Conservation (phyloP, 306 rosid genomes). For the Geum urbanum region DNA sequence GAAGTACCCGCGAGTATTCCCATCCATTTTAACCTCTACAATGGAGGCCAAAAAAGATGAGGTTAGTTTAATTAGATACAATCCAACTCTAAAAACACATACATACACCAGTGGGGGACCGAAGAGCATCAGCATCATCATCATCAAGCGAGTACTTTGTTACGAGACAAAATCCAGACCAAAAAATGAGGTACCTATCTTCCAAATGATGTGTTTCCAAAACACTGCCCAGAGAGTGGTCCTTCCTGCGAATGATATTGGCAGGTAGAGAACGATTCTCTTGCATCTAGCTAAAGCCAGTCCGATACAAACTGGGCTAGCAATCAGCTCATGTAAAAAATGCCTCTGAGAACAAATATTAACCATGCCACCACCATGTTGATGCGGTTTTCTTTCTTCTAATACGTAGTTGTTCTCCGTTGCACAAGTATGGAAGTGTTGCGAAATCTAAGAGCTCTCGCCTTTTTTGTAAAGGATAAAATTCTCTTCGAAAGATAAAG, state of each 20-base stretch:
- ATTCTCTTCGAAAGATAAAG: not conserved
- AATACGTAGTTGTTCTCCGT: no score
- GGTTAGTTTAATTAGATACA: not conserved
- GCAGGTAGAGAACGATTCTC: constrained; percentile 5
- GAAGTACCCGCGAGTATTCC: not conserved
- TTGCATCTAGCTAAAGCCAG: not conserved
- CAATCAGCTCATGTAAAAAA: no score
- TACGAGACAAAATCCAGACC: constrained; percentile 15
- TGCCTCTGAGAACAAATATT: not conserved
- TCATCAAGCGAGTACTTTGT: constrained; percentile 8
- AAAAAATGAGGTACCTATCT: not conserved
- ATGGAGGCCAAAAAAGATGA: not conserved
- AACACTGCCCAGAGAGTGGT: constrained; percentile 28
- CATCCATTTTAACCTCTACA: not conserved
- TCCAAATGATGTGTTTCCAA: constrained; percentile 16
- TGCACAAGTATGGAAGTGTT: not conserved
- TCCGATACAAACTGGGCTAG: not conserved
- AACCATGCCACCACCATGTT: no score
- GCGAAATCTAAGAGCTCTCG: not conserved
- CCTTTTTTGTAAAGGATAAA: not conserved
- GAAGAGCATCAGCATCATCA: not conserved
- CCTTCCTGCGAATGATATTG: constrained; percentile 19
- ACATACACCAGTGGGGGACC: constrained; percentile 13
- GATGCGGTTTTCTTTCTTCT: no score
- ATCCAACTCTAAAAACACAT: not conserved